Percentiles rank a stretch among this genome's conserved stretches.
Evolutionary conservation across 1,139 yeast species (phyloP).

Genomic region (Yamadazyma friedrichii): DNA sequence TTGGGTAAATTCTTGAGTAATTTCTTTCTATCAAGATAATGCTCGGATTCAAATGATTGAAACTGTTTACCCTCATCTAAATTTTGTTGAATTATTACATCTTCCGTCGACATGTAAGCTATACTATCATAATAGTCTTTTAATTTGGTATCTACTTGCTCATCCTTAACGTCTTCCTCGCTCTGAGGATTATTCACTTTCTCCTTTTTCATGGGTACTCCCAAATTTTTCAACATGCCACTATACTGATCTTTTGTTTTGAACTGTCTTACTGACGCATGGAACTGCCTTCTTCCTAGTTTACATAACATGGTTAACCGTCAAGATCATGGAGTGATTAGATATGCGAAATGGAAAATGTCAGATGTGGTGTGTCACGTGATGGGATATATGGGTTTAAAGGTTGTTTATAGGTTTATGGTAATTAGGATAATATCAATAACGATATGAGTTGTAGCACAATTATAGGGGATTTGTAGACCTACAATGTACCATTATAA

Average conservation of each 20-base stretch:
- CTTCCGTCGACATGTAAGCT: slow-evolving; percentile 42
- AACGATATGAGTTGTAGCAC: too few relatives aligned
- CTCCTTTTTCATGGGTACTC: slow-evolving; percentile 4
- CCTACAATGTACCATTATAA: too few relatives aligned
- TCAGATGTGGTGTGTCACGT: too few relatives aligned
- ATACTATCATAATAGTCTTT: slow-evolving; percentile 28
- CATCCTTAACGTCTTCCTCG: not conserved
- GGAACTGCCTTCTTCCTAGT: slow-evolving; percentile 1
- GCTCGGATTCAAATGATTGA: slow-evolving; percentile 34
- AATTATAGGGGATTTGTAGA: too few relatives aligned
- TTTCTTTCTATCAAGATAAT: slow-evolving; percentile 35
- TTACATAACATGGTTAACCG: not conserved
- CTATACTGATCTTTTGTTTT: slow-evolving; percentile 8
- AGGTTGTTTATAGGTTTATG: too few relatives aligned
- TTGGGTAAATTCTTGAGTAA: slow-evolving; percentile 38
- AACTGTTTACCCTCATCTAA: slow-evolving; percentile 39
- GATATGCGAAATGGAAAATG: not conserved
- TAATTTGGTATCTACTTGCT: slow-evolving; percentile 1
- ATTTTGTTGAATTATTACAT: slow-evolving; percentile 36
- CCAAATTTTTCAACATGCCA: slow-evolving; percentile 8
- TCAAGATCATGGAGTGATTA: not conserved
- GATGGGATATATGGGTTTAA: too few relatives aligned
- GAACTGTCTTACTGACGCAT: not conserved
- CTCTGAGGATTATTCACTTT: not conserved
- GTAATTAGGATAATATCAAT: too few relatives aligned